Conservation (phyloP, 129 eudicot genomes). For the Flaveria brownii region DNA sequence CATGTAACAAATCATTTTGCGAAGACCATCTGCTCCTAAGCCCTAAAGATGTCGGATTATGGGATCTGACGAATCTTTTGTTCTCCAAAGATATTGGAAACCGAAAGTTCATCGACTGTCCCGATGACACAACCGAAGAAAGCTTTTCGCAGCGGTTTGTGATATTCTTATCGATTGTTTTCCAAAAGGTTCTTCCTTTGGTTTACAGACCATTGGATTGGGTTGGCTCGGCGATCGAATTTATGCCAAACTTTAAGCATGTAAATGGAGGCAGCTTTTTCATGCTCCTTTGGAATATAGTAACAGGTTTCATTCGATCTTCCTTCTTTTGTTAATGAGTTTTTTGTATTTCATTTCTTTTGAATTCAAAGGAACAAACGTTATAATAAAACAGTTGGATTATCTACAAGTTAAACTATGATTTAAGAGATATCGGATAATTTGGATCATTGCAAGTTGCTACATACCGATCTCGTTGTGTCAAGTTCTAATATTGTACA, state of each 20-base stretch:
- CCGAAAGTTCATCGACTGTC: constrained; percentile 49
- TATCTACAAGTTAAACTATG: too few species aligned
- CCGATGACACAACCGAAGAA: constrained; percentile 29
- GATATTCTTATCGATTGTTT: constrained; percentile 43
- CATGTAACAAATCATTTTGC: constrained; percentile 48
- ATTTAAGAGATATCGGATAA: too few species aligned
- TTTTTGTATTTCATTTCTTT: too few species aligned
- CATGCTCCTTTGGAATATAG: constrained; percentile 27
- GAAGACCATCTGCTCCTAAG: constrained; percentile 48
- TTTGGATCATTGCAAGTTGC: too few species aligned
- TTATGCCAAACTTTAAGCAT: constrained; percentile 45
- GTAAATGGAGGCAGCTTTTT: constrained; percentile 38
- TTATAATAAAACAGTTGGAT: too few species aligned
- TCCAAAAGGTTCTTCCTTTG: constrained; percentile 37
- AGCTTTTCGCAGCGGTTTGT: constrained; percentile 38
- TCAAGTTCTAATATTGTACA: too few species aligned
- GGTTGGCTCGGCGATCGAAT: constrained; percentile 46
- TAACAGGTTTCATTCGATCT: constrained; percentile 30
- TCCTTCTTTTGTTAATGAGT: background rate
- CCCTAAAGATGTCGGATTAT: constrained; percentile 48
- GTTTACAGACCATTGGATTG: constrained; percentile 36
- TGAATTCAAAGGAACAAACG: too few species aligned
- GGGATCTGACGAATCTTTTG: constrained; percentile 41
- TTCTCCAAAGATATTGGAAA: constrained; percentile 41
- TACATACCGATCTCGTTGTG: too few species aligned